These are phyloP conservation scores for Vigna reflexopilosa DNA, from an alignment of 306 rosid species.

Conservation along the genomic window DNA sequence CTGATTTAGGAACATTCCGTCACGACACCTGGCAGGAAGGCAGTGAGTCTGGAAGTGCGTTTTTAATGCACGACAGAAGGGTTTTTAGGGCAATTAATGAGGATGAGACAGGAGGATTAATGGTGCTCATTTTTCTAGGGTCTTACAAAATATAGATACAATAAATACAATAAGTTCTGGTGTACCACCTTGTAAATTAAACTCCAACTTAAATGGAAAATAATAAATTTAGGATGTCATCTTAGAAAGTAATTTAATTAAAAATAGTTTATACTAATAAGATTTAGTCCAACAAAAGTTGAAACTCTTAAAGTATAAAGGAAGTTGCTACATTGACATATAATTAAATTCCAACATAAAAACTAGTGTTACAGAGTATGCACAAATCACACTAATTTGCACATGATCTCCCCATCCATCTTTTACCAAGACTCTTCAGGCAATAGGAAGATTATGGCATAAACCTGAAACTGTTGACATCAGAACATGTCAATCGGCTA, in stretches of 20 bases:
- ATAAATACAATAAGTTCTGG: neutral
- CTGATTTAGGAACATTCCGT: too few relatives aligned
- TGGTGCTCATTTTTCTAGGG: too few relatives aligned
- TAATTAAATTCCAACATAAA: conserved; percentile 6
- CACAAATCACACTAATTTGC: conserved; percentile 24
- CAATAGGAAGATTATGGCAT: neutral
- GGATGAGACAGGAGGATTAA: too few relatives aligned
- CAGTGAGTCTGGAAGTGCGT: too few relatives aligned
- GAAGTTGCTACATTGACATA: conserved; percentile 16
- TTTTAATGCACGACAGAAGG: too few relatives aligned
- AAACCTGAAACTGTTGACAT: neutral
- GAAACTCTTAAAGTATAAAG: neutral
- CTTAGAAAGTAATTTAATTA: too few relatives aligned
- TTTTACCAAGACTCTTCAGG: neutral
- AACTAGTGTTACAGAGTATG: conserved; percentile 5
- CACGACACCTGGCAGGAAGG: too few relatives aligned
- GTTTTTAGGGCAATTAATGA: too few relatives aligned
- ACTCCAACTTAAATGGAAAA: too few relatives aligned
- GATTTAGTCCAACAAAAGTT: neutral
- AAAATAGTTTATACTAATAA: too few relatives aligned
- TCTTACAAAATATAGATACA: too few relatives aligned
- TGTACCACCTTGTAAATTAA: neutral
- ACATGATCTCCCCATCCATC: conserved; percentile 38
- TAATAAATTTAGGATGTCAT: too few relatives aligned
- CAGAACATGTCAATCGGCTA: conserved; percentile 15